Percentiles rank a stretch among this genome's conserved stretches.
Evolutionary conservation across 2,329 filamentous ascomycete species (phyloP).

Genomic region (Boeremia lycopersici): DNA sequence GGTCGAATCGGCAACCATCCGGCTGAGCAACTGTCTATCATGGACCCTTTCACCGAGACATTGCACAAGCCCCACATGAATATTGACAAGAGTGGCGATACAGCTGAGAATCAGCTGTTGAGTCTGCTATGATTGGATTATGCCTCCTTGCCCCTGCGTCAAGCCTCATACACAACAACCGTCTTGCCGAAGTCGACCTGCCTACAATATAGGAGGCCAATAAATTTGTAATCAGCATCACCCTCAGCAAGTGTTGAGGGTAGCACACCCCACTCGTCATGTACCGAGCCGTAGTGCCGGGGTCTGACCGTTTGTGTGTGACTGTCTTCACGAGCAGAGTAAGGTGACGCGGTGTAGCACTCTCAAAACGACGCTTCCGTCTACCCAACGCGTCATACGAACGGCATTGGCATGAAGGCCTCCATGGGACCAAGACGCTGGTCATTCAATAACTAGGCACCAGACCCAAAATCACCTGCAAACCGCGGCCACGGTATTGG

Average conservation of each 20-base stretch:
- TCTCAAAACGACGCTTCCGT: conserved; percentile 1
- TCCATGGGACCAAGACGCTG: neutral
- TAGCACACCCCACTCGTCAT: conserved; percentile 15
- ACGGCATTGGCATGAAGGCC: neutral
- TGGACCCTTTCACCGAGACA: conserved; percentile 2
- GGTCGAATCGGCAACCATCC: conserved; percentile 8
- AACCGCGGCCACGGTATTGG: conserved; percentile 6
- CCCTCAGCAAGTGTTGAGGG: conserved; percentile 16
- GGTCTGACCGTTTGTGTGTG: conserved; percentile 17
- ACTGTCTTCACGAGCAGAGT: conserved; percentile 12
- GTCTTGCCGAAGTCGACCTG: conserved; percentile 5
- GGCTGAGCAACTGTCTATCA: neutral
- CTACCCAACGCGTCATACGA: conserved; percentile 1
- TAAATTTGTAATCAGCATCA: conserved; percentile 4
- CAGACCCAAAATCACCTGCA: neutral
- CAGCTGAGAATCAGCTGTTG: neutral
- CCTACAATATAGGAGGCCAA: conserved; percentile 10
- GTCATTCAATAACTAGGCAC: neutral
- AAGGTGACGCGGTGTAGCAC: conserved; percentile 17
- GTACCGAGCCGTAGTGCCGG: conserved; percentile 14
- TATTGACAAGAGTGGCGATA: conserved; percentile 4
- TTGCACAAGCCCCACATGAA: conserved; percentile 6
- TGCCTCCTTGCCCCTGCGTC: conserved; percentile 1
- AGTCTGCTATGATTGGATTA: neutral
- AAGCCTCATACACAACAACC: neutral